Conservation (phyloP, 1,284 basidiomycete species). For the Ustilago xerochloae region DNA sequence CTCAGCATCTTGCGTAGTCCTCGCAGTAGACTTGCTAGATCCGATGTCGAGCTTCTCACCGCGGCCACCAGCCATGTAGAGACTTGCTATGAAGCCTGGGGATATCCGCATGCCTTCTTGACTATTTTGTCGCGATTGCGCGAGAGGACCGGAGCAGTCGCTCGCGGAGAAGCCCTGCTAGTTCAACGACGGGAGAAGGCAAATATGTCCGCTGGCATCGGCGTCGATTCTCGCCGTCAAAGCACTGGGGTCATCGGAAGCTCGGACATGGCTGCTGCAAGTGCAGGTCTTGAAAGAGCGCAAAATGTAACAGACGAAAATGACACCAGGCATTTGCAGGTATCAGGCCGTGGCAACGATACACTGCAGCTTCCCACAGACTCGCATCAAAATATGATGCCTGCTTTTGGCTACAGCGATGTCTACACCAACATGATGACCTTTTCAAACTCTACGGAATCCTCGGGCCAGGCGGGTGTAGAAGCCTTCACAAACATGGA, state of each 20-base stretch:
- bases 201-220: neutral
- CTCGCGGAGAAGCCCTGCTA: slow-evolving; percentile 1
- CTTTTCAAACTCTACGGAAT: neutral
- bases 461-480: neutral
- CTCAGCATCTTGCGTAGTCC: slow-evolving; percentile 15
- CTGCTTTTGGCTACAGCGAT: neutral
- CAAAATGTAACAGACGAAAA: no score
- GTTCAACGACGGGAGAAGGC: neutral
- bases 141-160: slow-evolving; percentile 3
- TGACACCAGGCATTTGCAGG: no score
- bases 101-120: slow-evolving; percentile 2
- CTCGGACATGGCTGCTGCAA: no score
- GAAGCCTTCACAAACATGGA: slow-evolving; percentile 12
- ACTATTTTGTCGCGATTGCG: slow-evolving; percentile 5
- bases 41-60: slow-evolving; percentile 15
- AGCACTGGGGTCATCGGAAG: neutral
- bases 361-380: neutral
- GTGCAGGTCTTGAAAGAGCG: no score
- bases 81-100: slow-evolving; percentile 8
- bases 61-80: slow-evolving; percentile 10
- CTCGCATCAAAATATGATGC: neutral
- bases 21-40: slow-evolving; percentile 8
- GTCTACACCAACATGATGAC: neutral
- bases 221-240: neutral
- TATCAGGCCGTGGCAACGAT: no score